Evolutionary conservation across 2,329 filamentous ascomycete genomes (phyloP), one percentile per base, ranked within the genome.

Genomic region (Stenocarpella maydis): DNA sequence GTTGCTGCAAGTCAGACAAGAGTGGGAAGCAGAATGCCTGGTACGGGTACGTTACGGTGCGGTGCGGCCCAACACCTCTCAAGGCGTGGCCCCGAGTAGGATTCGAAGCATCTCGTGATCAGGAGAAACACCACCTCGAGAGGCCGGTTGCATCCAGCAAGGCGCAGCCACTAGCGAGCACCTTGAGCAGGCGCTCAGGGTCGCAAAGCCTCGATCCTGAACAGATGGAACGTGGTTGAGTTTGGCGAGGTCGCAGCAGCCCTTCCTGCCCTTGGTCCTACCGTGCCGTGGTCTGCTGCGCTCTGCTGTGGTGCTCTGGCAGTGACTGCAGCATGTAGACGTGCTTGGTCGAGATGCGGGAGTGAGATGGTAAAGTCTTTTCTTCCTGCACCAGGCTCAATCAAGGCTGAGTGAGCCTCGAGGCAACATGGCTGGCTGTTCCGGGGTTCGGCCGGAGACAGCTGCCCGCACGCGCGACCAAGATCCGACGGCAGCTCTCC

Each of bases 381-480:
- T 7, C 10, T 37, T 7, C 34, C 39, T 54, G 39, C n/a, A 50
- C 39, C 64, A 43, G 50, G 47, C 14, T 39, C n/a, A n/a, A n/a
- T 34, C 41, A 47, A 34, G 58, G 41, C 58, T 37, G 34, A 12
- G 34, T 37, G 34, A 37, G 34, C 53, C 50, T 34, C 58, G 37
- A 34, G 58, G 41, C 58, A 61, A 34, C 58, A 61, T 61, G 58
- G 19, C 58, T 47, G 41, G 34, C 58, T 47, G 34, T 37, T 10
- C 9, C 9, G 31, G 55, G 55, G 55, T 41, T 61, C 55, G 55
- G 55, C 39, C 55, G 55, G 55, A 66, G 49, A 37, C n/a, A 55
- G 64, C n/a, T 37, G 64, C n/a, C 26, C 37, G 64, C 39, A 49
- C 50, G 64, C 39, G n/a, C 64, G 52, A 66, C 49, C 41, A 54